Evolutionary conservation across 2,329 filamentous ascomycete species (phyloP), one percentile per base, ranked within the genome.

Genomic region (Coleophoma crateriformis): DNA sequence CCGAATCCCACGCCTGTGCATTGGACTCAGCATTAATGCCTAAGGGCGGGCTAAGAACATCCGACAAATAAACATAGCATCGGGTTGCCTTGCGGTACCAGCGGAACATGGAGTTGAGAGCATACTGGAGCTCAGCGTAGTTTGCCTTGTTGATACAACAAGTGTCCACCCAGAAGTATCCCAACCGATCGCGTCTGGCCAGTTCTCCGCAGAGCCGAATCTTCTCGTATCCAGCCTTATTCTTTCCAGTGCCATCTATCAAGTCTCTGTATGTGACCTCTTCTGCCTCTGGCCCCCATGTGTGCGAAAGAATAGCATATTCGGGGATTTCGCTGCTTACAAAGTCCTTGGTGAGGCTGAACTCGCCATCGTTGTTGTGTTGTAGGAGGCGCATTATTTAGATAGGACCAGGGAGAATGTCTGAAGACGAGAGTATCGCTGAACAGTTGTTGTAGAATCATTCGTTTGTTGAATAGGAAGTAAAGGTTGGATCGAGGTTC

Each of bases 301-400:
- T 60, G 48, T 59, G 54, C 14, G 54, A 57, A 38, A 59, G 57
- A 35, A 58, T 61, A 8, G 56, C 56, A 54, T 58, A 60, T 19
- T 19, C 19, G 13, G 45, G 37, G n/a, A 55, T 58, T 33, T 58
- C 54, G 39, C 50, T 43, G 35, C 47, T 39, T 12, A 51, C 39
- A 46, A 50, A 40, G 47, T 56, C 50, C 47, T 53, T 39, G 14
- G 49, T 54, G 14, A 57, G 47, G 51, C 48, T 52, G 45, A 57
- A 35, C 14, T 55, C 34, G 46, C 56, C 45, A 37, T 47, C 33
- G 19, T 19, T 19, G 27, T 52, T 46, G 12, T 17, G 49, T 14
- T 49, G 32, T 47, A 58, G 35, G 22, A 58, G 48, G 45, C 55
- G 55, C 53, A 58, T 56, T 42, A 39, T 57, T 50, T 19, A 19